A percentile compares a stretch with the other conserved stretches of the same genome.
These are phyloP conservation scores for Cryptosporidium parvum DNA, from an alignment of 169 alveolate species.

Conservation along the genomic window DNA sequence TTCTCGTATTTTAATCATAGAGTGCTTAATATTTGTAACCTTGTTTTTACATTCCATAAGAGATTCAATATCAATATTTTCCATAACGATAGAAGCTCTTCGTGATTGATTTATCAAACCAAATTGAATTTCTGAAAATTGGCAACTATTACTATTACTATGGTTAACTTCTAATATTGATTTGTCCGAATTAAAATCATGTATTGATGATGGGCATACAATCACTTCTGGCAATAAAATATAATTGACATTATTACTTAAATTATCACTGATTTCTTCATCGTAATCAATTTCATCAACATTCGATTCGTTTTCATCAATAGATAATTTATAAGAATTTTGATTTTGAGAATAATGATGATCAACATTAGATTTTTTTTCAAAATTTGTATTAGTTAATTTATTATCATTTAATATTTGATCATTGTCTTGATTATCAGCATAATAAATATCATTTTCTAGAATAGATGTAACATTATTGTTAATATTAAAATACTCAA, in stretches of 20 bases:
- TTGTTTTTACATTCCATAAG: constrained; percentile 28
- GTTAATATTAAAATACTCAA: background rate
- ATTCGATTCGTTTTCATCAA: background rate
- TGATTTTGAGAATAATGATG: background rate
- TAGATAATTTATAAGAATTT: background rate
- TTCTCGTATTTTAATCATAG: constrained; percentile 41
- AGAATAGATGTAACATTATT: background rate
- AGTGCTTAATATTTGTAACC: constrained; percentile 10
- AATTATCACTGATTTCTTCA: background rate
- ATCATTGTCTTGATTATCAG: background rate
- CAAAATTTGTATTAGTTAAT: background rate
- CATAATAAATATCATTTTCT: background rate
- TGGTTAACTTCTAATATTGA: background rate
- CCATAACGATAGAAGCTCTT: constrained; percentile 58
- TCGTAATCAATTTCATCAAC: background rate
- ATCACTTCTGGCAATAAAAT: constrained; percentile 2
- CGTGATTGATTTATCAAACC: background rate
- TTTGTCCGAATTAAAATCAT: background rate
- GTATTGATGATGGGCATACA: background rate
- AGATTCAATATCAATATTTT: constrained; percentile 57
- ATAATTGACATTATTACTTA: constrained; percentile 3
- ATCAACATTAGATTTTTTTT: background rate
- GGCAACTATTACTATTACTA: background rate
- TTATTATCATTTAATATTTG: background rate
- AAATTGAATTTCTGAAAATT: background rate